These are phyloP conservation scores for Komagataella kurtzmanii DNA, from an alignment of 805 yeast species.

Conservation along the genomic window DNA sequence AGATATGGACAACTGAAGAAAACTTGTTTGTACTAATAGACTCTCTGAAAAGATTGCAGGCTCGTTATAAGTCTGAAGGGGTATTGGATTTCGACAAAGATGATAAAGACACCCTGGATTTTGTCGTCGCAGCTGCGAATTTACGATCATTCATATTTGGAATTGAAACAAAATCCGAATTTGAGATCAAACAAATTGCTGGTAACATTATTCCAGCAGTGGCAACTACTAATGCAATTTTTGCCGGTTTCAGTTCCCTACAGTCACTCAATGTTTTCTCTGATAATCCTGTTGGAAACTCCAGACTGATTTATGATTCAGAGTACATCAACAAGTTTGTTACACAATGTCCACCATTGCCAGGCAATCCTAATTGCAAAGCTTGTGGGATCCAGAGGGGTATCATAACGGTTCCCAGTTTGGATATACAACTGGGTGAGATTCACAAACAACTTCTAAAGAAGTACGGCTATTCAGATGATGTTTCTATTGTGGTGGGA, in stretches of 20 bases:
- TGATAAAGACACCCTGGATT: slow-evolving; percentile 80
- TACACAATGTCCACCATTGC: slow-evolving; percentile 44
- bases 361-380: slow-evolving; percentile 61
- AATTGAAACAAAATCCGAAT: slow-evolving; percentile 61
- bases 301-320: slow-evolving; percentile 39
- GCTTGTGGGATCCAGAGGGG: slow-evolving; percentile 50
- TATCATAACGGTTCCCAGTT: slow-evolving; percentile 21
- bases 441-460: slow-evolving; percentile 35
- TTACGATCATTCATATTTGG: slow-evolving; percentile 58
- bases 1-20: slow-evolving; percentile 49
- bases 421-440: slow-evolving; percentile 26
- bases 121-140: slow-evolving; percentile 80
- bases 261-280: slow-evolving; percentile 46
- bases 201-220: slow-evolving; percentile 98
- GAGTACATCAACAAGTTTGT: slow-evolving; percentile 48
- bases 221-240: slow-evolving; percentile 93
- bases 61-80: slow-evolving; percentile 26
- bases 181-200: slow-evolving; percentile 87
- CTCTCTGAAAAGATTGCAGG: slow-evolving; percentile 34
- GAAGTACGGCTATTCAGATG: slow-evolving; percentile 42
- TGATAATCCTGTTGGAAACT: slow-evolving; percentile 17
- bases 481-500: slow-evolving; percentile 43
- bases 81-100: slow-evolving; percentile 78
- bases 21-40: slow-evolving; percentile 45
- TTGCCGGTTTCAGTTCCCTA: slow-evolving; percentile 79